These are phyloP conservation scores for Thalassiosira hispida DNA, from an alignment of 352 stramenopile species.

Conservation along the genomic window DNA sequence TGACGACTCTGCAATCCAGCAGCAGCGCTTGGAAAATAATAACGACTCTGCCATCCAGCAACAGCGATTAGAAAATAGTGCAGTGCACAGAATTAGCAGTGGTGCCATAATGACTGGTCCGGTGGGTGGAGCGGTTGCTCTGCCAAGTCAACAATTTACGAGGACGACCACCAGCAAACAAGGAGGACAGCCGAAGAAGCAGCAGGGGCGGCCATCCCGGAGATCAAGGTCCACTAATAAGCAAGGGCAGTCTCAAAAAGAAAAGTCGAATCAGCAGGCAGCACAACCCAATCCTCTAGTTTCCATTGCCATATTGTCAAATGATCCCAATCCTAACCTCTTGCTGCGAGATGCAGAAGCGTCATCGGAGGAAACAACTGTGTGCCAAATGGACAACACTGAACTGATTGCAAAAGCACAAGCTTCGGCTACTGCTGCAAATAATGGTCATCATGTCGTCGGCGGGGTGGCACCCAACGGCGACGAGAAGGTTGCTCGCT, in stretches of 20 bases:
- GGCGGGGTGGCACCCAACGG: not conserved
- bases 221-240: too few relatives aligned
- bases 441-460: too few relatives aligned
- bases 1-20: slow-evolving; percentile 25
- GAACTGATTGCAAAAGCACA: slow-evolving; percentile 5
- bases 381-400: slow-evolving; percentile 38
- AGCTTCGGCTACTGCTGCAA: not conserved
- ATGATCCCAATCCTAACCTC: slow-evolving; percentile 25
- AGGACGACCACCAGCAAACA: not conserved
- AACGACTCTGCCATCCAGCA: not conserved
- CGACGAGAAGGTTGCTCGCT: slow-evolving; percentile 2
- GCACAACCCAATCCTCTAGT: slow-evolving; percentile 31
- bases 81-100: slow-evolving; percentile 33
- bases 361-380: slow-evolving; percentile 46
- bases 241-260: not conserved
- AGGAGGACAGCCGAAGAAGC: not conserved
- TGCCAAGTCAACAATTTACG: not conserved
- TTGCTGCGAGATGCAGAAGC: slow-evolving; percentile 30
- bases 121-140: slow-evolving; percentile 22
- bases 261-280: not conserved
- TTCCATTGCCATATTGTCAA: slow-evolving; percentile 34
- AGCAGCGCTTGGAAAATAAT: too few relatives aligned
- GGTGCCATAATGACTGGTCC: slow-evolving; percentile 49
- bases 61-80: slow-evolving; percentile 25
- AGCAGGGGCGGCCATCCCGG: too few relatives aligned